These are phyloP conservation scores for Penicillium samsonianum DNA, from an alignment of 495 filamentous ascomycete species.

Conservation along the genomic window DNA sequence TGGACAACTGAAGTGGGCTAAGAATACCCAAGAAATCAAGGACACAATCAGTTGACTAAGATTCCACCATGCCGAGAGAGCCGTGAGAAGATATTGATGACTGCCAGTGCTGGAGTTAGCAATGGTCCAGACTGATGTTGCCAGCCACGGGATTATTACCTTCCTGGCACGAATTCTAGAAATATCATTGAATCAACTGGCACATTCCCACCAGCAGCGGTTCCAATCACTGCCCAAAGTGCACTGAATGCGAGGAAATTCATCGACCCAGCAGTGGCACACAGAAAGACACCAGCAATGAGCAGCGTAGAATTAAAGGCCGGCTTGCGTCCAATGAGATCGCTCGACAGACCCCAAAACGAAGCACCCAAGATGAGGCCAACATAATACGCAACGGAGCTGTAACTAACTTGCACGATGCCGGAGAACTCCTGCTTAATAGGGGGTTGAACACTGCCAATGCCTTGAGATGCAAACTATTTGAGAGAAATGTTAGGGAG, in stretches of 20 bases:
- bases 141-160: constrained; percentile 3
- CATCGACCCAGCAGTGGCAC: constrained; percentile 31
- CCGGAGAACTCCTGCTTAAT: constrained; percentile 33
- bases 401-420: constrained; percentile 35
- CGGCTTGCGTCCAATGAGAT: constrained; percentile 34
- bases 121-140: background rate
- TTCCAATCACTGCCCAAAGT: constrained; percentile 38
- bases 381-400: constrained; percentile 39
- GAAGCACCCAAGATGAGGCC: constrained; percentile 39
- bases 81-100: constrained; percentile 37
- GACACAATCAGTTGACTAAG: constrained; percentile 36
- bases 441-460: constrained; percentile 34
- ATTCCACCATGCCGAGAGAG: constrained; percentile 39
- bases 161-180: constrained; percentile 34
- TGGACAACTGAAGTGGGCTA: constrained; percentile 37
- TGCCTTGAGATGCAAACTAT: constrained; percentile 37
- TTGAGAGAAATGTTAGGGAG: background rate
- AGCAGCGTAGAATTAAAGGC: constrained; percentile 36
- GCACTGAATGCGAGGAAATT: constrained; percentile 38
- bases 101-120: constrained; percentile 2
- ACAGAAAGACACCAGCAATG: constrained; percentile 33
- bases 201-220: constrained; percentile 38
- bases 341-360: constrained; percentile 38
- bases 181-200: constrained; percentile 39
- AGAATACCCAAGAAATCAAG: constrained; percentile 36